Evolutionary conservation across 805 yeast genomes (phyloP), one percentile per base, ranked within the genome.

Genomic region (Candida silvatica): DNA sequence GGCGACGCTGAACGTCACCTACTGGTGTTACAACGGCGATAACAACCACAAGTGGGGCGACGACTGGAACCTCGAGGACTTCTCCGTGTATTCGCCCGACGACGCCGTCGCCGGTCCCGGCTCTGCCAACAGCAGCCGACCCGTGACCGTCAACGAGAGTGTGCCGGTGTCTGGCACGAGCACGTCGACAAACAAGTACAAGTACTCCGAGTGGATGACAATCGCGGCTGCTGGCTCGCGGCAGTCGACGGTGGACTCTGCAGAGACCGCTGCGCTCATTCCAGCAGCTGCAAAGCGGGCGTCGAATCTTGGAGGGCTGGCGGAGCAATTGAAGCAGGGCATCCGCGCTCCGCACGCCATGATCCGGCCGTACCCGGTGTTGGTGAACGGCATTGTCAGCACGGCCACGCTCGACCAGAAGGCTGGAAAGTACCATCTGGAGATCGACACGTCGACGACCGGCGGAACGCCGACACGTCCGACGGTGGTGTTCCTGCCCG

Each of bases 41-140:
- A 90, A 88, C 51, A 62, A 74, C 23, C 95, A 92, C 58, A 61
- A 71, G 50, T 77, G 83, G 79, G 98, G 98, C 0, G 98, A 90
- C 56, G 54, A 69, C 18, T 90, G 97, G 94, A 90, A 90, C 49
- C 77, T 86, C 45, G 98, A 90, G 52, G 97, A 90, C 56, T 79
- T 90, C 53, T 83, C 96, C 1, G 71, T 90, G 37, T 90, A 80
- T 81, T 80, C 92, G 2, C 58, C 64, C 3, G 87, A 80, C 41
- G 86, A 80, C 38, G 51, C 35, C 41, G 12, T 8, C 7, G 24
- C 7, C 11, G n/a, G n/a, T n/a, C n/a, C n/a, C n/a, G n/a, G n/a
- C n/a, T n/a, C n/a, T n/a, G n/a, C n/a, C n/a, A n/a, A n/a, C n/a
- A n/a, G 3, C 37, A 39, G 19, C 32, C 47, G n/a, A n/a, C n/a